Conservation (phyloP, 768 basidiomycete species). For the Boletales sp. region DNA sequence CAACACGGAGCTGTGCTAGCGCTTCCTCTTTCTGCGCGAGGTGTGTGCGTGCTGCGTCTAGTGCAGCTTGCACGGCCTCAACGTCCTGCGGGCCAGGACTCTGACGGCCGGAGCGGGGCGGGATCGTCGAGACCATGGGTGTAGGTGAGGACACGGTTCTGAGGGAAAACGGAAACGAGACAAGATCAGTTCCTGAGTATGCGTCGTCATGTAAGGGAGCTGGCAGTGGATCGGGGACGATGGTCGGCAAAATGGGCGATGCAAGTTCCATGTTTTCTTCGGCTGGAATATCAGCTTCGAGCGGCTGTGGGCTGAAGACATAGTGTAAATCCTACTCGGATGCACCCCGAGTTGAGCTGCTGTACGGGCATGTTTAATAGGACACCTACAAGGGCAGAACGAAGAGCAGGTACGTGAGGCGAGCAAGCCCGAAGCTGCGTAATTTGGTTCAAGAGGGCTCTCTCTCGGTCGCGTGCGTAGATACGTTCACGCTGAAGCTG, state of each 20-base stretch:
- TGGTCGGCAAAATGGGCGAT: conserved; percentile 43
- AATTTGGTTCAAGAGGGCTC: conserved; percentile 32
- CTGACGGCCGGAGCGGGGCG: not conserved
- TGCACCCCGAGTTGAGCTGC: not conserved
- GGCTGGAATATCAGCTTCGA: conserved; percentile 33
- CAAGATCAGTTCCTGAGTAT: conserved; percentile 11
- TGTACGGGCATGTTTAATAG: too few relatives aligned
- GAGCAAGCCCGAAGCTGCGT: conserved; percentile 8
- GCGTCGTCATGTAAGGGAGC: not conserved
- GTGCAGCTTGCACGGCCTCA: conserved; percentile 16
- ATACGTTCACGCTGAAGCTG: conserved; percentile 26
- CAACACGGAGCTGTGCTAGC: conserved; percentile 14
- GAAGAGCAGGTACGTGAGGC: not conserved
- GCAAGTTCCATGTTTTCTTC: conserved; percentile 52
- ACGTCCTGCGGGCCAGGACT: conserved; percentile 16
- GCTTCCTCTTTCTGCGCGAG: conserved; percentile 21
- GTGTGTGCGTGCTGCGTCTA: conserved; percentile 19
- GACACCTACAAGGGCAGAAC: too few relatives aligned
- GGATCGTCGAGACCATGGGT: not conserved
- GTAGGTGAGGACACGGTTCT: conserved; percentile 16
- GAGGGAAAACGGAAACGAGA: conserved; percentile 21
- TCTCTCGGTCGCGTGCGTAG: conserved; percentile 31
- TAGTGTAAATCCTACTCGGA: conserved; percentile 4
- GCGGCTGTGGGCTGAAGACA: conserved; percentile 14
- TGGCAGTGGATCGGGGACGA: conserved; percentile 13